Base-by-base conservation (phyloP, 1,284 basidiomycete genomes). In the Austroboletus novae-zelandiae region DNA sequence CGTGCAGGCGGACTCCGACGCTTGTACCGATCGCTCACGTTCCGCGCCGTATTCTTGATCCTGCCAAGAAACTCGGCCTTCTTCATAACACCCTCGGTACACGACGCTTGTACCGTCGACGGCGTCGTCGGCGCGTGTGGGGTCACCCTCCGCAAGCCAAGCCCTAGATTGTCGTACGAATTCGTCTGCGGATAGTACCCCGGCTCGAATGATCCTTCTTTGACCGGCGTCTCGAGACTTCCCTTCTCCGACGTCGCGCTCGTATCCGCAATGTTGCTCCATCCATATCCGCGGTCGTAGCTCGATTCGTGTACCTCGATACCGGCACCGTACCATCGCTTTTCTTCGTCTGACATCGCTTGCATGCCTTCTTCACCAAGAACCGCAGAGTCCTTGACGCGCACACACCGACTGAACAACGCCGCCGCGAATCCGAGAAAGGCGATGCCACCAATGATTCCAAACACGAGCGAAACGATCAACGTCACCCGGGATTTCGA, bases 31-130 rank as follows among this genome's bases (percentile, higher is more conserved):
- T 81, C 76, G 70, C 86, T 87, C 51, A 87, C 84, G 42, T 80
- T 76, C 50, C 86, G 74, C 32, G 83, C 80, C 9, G 83, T 83
- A 42, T 79, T 71, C 57, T 71, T 77, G 40, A 89, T 74, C 61
- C 70, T 77, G 18, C 75, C 73, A 45, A 88, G 58, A 61, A 89
- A 88, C 59, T 86, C 83, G 23, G 71, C 73, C 64, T 89, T 89
- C 62, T 75, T 81, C 75, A 87, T 82, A 36, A 83, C 72, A 10
- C 74, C 77, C 23, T 81, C 76, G 51, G 58, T 47, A 47, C 58
- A 62, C 41, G 56, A 68, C 25, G 53, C 61, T 37, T 64, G 56
- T 44, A 57, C 56, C 43, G 55, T 56, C 46, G 69, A 62, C 9
- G 61, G 56, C 17, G 61, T 67, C 15, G 61, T 54, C 47, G 62